Base-by-base conservation (phyloP, 805 yeast genomes). In the Candida andamanensis region DNA sequence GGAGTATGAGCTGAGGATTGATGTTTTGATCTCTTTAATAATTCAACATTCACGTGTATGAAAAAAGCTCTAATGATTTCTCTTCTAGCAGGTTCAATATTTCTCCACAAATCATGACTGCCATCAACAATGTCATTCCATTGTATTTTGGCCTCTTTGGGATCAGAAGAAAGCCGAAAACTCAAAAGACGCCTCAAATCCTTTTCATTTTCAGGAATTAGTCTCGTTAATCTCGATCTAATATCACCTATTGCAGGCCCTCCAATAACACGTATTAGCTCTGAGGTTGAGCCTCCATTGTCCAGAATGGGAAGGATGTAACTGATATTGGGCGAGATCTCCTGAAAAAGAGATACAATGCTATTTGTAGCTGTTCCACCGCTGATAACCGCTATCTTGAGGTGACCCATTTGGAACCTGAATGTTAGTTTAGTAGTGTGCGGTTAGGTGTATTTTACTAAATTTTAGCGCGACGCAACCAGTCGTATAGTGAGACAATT, bases 181-280 rank as follows among this genome's bases (percentile, higher is more conserved):
- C 63, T 53, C 12, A 73, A 48, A 12, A 67, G 46, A 1, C 46
- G 52, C 12, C 65, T 52, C 21, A 72, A 40, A 0, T 50, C 49
- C 10, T 37, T 48, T 27, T 63, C 63, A 17, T 67, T 60, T 19
- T 68, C 72, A 1, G 86, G 81, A 21, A 85, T 80, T 36, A 89
- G 58, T 33, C 89, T 59, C 0, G 86, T 83, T 17, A 87, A 67
- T 35, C 97, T 57, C 0, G 95, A 85, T 29, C 97, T 62, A 2
- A 89, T 69, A 51, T 89, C 97, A 2, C 97, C 97, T 33, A 89
- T 85, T 0, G 97, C 96, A 3, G 95, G 95, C 0, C 97, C 97
- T 2, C 95, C 95, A 12, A 89, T 66, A 2, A 86, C 85, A 10
- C 96, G 60, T 5, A 87, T 67, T 15, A 89, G 72, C 56, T 89